Evolutionary conservation across 768 basidiomycete species (phyloP), one percentile per base, ranked within the genome.

Genomic region (Lactarius hengduanensis): DNA sequence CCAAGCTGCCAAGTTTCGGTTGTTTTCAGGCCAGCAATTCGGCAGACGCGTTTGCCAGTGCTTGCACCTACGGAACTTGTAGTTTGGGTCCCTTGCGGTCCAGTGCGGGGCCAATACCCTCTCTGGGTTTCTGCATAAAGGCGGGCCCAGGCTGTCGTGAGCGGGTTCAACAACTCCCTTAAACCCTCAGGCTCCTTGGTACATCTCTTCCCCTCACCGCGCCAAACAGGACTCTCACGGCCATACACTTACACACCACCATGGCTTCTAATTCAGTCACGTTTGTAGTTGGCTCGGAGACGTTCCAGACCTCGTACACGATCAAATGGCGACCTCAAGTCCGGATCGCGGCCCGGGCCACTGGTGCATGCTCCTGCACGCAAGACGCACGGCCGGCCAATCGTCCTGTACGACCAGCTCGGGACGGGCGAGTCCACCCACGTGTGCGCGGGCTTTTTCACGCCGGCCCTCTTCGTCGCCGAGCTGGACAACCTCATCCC

Each of bases 351-450:
- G 11, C 13, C 50, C 26, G 6, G 50, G 32, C n/a, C 2, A 57
- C 30, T 13, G 4, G n/a, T 50, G 57, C 59, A 65, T 65, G 59
- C 54, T 66, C 55, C 60, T 60, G 26, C 65, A 57, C 55, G 60
- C 64, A 18, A 18, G 20, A 40, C 34, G 26, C 59, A 30, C 34
- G 28, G 55, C 8, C 41, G 41, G 3, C 45, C n/a, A 1, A 30
- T 57, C 30, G 7, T 57, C 20, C 30, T 34, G 8, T 57, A 34
- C 60, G 83, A 84, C 71, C 85, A 86, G 70, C 61, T 86, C 55
- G 85, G 84, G 8, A 79, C 73, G 59, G 84, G 84, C n/a, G 73
- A 75, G 36, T 86, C 84, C 16, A 84, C 83, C 4, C 83, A 26
- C 26, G 26, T 26, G 26, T 26, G 26, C 26, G 67, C 71, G 1